These are phyloP conservation scores for Malassezia sympodialis DNA, from an alignment of 1,284 basidiomycete species.

Conservation along the genomic window DNA sequence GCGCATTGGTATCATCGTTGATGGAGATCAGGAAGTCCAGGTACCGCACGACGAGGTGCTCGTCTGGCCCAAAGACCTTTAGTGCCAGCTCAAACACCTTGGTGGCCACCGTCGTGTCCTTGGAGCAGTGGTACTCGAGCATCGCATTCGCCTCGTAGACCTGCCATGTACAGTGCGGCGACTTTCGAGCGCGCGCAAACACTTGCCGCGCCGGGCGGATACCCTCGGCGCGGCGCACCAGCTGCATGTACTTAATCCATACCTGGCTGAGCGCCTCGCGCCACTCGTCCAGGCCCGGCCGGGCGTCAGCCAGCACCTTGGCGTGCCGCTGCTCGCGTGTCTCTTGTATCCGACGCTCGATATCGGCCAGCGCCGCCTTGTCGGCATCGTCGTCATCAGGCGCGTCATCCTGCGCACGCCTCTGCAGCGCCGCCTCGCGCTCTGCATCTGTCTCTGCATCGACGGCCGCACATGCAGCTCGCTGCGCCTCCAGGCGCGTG, in stretches of 20 bases:
- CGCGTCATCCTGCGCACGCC: slow-evolving; percentile 20
- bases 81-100: slow-evolving; percentile 92
- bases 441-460: slow-evolving; percentile 38
- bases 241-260: slow-evolving; percentile 83
- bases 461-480: slow-evolving; percentile 51
- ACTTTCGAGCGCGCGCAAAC: slow-evolving; percentile 75
- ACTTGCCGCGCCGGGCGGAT: slow-evolving; percentile 66
- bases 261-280: slow-evolving; percentile 53
- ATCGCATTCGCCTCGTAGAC: slow-evolving; percentile 78
- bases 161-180: slow-evolving; percentile 78
- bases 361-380: slow-evolving; percentile 52
- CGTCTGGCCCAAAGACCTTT: slow-evolving; percentile 70
- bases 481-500: slow-evolving; percentile 56
- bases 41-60: slow-evolving; percentile 68
- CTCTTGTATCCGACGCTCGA: slow-evolving; percentile 54
- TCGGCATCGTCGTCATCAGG: slow-evolving; percentile 45
- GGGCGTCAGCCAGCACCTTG: slow-evolving; percentile 34
- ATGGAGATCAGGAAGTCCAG: slow-evolving; percentile 83
- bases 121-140: slow-evolving; percentile 90
- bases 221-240: slow-evolving; percentile 72
- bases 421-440: slow-evolving; percentile 18
- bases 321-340: slow-evolving; percentile 49
- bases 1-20: slow-evolving; percentile 91
- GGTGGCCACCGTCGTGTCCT: slow-evolving; percentile 71
- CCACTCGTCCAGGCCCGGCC: slow-evolving; percentile 52